Evolutionary conservation across 1,284 basidiomycete species (phyloP).

Genomic region (Agaricales sp.): DNA sequence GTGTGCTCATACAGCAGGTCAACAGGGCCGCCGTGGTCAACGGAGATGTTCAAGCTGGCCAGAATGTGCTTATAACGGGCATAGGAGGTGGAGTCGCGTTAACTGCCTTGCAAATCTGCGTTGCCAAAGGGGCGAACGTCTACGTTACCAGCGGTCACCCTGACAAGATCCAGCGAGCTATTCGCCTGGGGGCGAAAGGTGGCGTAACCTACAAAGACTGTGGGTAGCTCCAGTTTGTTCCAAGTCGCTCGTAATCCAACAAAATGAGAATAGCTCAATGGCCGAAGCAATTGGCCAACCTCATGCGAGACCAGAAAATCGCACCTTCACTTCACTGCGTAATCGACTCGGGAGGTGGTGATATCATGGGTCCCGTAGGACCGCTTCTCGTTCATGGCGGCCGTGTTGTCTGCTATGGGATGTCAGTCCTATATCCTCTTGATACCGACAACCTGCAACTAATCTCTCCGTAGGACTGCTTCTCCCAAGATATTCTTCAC

Average conservation of each 20-base stretch:
- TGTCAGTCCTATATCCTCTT: conserved; percentile 35
- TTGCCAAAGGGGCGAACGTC: conserved; percentile 70
- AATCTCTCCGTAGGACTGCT: conserved; percentile 70
- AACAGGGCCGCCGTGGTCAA: conserved; percentile 63
- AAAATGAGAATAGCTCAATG: conserved; percentile 46
- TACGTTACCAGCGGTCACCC: conserved; percentile 73
- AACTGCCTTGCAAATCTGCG: conserved; percentile 64
- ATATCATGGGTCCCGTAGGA: conserved; percentile 52
- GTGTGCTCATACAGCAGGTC: conserved; percentile 1
- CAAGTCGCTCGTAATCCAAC: background rate
- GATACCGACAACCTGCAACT: conserved; percentile 9
- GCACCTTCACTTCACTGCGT: conserved; percentile 49
- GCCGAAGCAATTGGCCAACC: conserved; percentile 42
- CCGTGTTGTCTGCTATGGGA: conserved; percentile 66
- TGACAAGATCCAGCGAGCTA: conserved; percentile 63
- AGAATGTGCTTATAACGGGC: conserved; percentile 74
- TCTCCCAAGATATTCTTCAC: conserved; percentile 53
- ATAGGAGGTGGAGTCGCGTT: conserved; percentile 81
- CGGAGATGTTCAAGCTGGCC: conserved; percentile 48
- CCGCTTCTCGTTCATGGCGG: conserved; percentile 63
- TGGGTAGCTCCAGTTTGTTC: conserved; percentile 18
- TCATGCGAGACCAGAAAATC: conserved; percentile 33
- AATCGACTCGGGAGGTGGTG: conserved; percentile 75
- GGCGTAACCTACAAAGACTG: conserved; percentile 70
- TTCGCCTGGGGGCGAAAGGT: conserved; percentile 64